Evolutionary conservation across 371 early-diverging fungal genomes (phyloP).

Genomic region (Gilbertella persicaria): DNA sequence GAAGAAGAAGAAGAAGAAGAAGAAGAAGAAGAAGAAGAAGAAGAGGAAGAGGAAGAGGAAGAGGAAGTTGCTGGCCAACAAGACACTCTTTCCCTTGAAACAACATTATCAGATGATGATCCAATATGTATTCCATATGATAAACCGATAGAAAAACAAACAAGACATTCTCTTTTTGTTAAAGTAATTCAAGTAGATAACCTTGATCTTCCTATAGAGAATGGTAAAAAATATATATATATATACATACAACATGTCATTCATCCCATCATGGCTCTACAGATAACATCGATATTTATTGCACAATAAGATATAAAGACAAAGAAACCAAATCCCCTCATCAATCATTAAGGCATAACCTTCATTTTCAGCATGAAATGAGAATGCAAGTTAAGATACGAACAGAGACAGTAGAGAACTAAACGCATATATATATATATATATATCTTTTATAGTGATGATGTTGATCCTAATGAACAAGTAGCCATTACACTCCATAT

Average conservation of each 20-base stretch:
- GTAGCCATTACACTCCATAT: constrained; percentile 17
- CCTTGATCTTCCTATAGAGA: constrained; percentile 35
- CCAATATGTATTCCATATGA: constrained; percentile 7
- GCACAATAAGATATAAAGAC: constrained; percentile 18
- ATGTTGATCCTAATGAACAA: constrained; percentile 17
- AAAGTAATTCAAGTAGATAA: constrained; percentile 21
- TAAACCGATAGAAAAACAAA: background rate
- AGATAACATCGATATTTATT: constrained; percentile 10
- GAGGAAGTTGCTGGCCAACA: constrained; percentile 1
- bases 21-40: constrained; percentile 12
- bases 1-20: background rate
- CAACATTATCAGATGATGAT: background rate
- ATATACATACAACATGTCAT: background rate
- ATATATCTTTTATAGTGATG: constrained; percentile 3
- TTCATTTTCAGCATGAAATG: constrained; percentile 18
- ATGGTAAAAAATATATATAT: constrained; percentile 17
- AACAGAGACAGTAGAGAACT: background rate
- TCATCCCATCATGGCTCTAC: background rate
- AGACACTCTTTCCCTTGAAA: background rate
- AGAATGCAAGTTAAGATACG: constrained; percentile 15
- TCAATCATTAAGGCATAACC: constrained; percentile 9
- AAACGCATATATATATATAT: background rate
- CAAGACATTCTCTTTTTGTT: constrained; percentile 2
- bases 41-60: background rate
- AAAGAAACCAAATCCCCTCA: constrained; percentile 2